A percentile compares a stretch with the other conserved stretches of the same genome.
phyloP scores from a whole-genome alignment of 805 yeast genomes.

The Zygotorulaspora chibaensis region DNA sequence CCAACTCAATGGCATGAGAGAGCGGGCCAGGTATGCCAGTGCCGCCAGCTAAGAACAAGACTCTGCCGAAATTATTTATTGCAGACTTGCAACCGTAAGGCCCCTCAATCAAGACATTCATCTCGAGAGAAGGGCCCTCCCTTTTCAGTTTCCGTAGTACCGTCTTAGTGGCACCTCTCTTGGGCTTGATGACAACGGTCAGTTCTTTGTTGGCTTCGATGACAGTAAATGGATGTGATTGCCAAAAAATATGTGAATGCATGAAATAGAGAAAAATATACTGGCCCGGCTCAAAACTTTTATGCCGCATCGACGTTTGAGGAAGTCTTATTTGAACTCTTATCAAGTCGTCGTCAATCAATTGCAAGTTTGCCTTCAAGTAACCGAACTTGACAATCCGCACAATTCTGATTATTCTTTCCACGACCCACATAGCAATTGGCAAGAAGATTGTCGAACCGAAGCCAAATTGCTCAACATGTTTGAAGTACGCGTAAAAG shows the following conservation, averaged over 20 bases:
- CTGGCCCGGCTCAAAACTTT: slow-evolving; percentile 39
- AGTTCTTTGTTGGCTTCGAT: slow-evolving; percentile 39
- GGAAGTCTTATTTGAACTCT: slow-evolving; percentile 12
- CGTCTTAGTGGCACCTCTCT: slow-evolving; percentile 44
- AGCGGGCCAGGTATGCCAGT: slow-evolving; percentile 66
- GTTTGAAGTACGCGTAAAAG: slow-evolving; percentile 44
- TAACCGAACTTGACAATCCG: slow-evolving; percentile 29
- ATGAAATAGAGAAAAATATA: slow-evolving; percentile 46
- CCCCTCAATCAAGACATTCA: slow-evolving; percentile 53
- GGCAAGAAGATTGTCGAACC: slow-evolving; percentile 40
- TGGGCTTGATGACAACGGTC: slow-evolving; percentile 42
- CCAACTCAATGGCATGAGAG: slow-evolving; percentile 42
- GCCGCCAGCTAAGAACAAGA: slow-evolving; percentile 67
- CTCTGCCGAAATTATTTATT: slow-evolving; percentile 46
- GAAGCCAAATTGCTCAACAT: slow-evolving; percentile 43
- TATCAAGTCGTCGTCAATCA: slow-evolving; percentile 20
- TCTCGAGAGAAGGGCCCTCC: slow-evolving; percentile 25
- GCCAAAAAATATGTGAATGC: slow-evolving; percentile 46
- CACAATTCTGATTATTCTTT: slow-evolving; percentile 38
- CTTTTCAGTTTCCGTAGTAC: slow-evolving; percentile 33
- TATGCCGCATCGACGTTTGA: background rate
- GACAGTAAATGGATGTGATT: slow-evolving; percentile 55
- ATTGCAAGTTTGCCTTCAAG: slow-evolving; percentile 15
- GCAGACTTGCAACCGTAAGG: slow-evolving; percentile 61
- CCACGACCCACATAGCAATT: slow-evolving; percentile 40